Conservation (phyloP, 352 stramenopile species). For the Globisporangium nagaii region DNA sequence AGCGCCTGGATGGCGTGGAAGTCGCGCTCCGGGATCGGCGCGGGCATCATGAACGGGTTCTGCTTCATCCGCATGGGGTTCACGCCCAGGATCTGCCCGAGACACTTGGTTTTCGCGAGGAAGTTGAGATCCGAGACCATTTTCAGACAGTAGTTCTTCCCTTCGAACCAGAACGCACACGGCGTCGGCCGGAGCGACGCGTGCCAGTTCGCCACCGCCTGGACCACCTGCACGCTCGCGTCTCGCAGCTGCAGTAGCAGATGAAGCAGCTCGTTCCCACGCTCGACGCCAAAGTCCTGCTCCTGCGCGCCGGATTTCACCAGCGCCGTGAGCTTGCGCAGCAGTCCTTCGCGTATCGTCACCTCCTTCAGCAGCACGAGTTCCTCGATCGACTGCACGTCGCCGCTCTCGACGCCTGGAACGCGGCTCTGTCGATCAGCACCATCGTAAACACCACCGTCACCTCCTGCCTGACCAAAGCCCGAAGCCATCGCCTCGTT, state of each 20-base stretch:
- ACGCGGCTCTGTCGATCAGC: not conserved
- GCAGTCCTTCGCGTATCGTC: slow-evolving; percentile 49
- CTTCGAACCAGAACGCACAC: slow-evolving; percentile 41
- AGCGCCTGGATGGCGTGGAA: slow-evolving; percentile 28
- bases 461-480: not conserved
- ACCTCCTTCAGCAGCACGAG: slow-evolving; percentile 51
- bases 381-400: slow-evolving; percentile 18
- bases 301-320: slow-evolving; percentile 16
- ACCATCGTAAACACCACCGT: not conserved
- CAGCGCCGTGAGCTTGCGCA: slow-evolving; percentile 44
- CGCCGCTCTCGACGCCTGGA: not conserved
- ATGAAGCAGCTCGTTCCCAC: slow-evolving; percentile 51
- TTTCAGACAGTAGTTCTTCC: slow-evolving; percentile 62
- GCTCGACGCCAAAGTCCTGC: slow-evolving; percentile 29
- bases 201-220: slow-evolving; percentile 56
- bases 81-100: slow-evolving; percentile 52
- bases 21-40: slow-evolving; percentile 53
- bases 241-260: slow-evolving; percentile 63
- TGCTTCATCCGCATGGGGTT: slow-evolving; percentile 53
- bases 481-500: slow-evolving; percentile 10
- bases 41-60: slow-evolving; percentile 84
- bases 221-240: slow-evolving; percentile 44
- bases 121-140: slow-evolving; percentile 82
- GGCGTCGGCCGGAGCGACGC: slow-evolving; percentile 15
- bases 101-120: slow-evolving; percentile 35